phyloP scores from a whole-genome alignment of 1,284 basidiomycete species.

The Chalciporus piperatoides region DNA sequence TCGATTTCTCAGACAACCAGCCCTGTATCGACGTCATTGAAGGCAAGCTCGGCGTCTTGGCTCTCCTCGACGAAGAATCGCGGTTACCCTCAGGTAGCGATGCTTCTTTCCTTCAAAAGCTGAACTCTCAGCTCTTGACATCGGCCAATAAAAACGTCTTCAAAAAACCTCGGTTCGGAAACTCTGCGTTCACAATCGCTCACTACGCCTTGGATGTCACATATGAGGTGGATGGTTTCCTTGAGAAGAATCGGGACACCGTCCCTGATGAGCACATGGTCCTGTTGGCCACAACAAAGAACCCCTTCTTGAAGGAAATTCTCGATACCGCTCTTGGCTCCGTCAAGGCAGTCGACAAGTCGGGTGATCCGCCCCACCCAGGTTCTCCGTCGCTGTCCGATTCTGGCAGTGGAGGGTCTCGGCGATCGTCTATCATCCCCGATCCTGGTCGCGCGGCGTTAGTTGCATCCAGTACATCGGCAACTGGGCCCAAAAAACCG shows the following conservation, averaged over 20 bases:
- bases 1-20: conserved; percentile 99
- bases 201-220: conserved; percentile 99
- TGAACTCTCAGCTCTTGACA: conserved; percentile 84
- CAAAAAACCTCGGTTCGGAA: conserved; percentile 98
- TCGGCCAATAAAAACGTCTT: conserved; percentile 87
- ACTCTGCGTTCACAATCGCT: conserved; percentile 95
- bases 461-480: conserved; percentile 46
- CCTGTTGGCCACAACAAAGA: conserved; percentile 82
- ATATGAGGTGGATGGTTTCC: conserved; percentile 96
- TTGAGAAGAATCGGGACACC: conserved; percentile 99
- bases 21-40: conserved; percentile 99
- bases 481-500: conserved; percentile 50
- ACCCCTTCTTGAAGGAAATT: conserved; percentile 92
- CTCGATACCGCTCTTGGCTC: conserved; percentile 85
- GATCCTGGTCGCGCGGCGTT: conserved; percentile 79
- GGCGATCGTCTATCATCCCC: conserved; percentile 77
- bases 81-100: conserved; percentile 94
- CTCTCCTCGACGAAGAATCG: conserved; percentile 97
- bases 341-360: conserved; percentile 56
- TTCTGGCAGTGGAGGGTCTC: conserved; percentile 66
- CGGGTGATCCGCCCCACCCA: conserved; percentile 47
- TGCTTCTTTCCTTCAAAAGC: conserved; percentile 89
- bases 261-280: conserved; percentile 98
- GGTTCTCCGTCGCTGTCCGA: conserved; percentile 71
- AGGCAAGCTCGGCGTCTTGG: conserved; percentile 92